Conservation (phyloP, 257 asterid species). For the Striga asiatica region DNA sequence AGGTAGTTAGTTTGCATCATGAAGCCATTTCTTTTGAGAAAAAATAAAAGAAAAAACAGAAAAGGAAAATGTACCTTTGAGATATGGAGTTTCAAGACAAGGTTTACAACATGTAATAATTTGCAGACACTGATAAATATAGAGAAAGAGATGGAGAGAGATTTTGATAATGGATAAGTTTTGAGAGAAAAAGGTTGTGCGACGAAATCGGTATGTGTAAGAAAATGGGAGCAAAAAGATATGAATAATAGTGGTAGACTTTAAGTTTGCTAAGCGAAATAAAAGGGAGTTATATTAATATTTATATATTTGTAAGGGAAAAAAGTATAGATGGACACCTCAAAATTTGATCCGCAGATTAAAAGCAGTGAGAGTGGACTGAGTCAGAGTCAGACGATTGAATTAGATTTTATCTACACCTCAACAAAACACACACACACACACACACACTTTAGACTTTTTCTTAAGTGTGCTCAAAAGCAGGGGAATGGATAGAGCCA, state of each 20-base stretch:
- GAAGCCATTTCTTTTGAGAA: not conserved
- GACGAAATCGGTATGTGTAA: slow-evolving; percentile 11
- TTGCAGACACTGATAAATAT: not conserved
- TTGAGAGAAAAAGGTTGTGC: not conserved
- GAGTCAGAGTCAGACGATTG: not conserved
- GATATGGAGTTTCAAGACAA: not conserved
- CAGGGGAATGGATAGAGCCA: no score
- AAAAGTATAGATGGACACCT: no score
- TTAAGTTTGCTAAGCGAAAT: not conserved
- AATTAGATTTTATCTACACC: no score
- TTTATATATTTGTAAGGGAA: not conserved
- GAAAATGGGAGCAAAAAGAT: not conserved
- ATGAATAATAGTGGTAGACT: not conserved
- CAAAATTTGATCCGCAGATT: not conserved
- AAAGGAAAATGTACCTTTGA: not conserved
- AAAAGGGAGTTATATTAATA: not conserved
- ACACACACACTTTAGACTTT: no score
- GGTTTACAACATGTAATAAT: not conserved
- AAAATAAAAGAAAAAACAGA: no score
- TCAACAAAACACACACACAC: no score
- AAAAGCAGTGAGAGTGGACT: not conserved
- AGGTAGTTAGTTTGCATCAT: not conserved
- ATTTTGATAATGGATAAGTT: slow-evolving; percentile 7
- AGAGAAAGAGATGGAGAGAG: slow-evolving; percentile 1
- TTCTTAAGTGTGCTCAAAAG: no score